phyloP scores from a whole-genome alignment of 192 early-diverging fungal genomes.

The Rhizoclosmatium globosum region DNA sequence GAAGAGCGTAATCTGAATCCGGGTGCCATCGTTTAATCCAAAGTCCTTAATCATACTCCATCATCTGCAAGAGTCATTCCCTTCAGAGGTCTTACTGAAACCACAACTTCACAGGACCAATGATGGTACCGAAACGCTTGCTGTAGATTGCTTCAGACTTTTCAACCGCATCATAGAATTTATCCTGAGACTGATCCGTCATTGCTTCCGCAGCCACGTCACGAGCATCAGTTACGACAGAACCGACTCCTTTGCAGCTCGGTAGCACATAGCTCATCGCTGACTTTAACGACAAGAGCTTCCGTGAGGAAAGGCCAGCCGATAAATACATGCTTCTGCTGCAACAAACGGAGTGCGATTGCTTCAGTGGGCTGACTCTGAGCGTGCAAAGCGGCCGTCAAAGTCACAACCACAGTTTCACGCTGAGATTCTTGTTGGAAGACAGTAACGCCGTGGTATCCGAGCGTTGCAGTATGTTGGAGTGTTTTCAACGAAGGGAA shows the following conservation, averaged over 20 bases:
- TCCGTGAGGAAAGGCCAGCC: constrained; percentile 93
- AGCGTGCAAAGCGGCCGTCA: constrained; percentile 62
- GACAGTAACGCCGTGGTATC: constrained; percentile 83
- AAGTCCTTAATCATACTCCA: constrained; percentile 79
- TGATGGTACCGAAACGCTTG: constrained; percentile 76
- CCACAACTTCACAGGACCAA: constrained; percentile 68
- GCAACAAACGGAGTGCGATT: constrained; percentile 63
- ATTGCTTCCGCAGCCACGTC: constrained; percentile 53
- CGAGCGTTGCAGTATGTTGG: constrained; percentile 72
- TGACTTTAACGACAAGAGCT: constrained; percentile 75
- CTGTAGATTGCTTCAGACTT: constrained; percentile 68
- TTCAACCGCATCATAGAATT: constrained; percentile 68
- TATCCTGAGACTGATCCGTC: constrained; percentile 48
- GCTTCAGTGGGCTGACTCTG: constrained; percentile 55
- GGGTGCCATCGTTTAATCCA: constrained; percentile 17
- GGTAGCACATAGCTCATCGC: constrained; percentile 74
- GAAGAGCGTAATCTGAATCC: constrained; percentile 61
- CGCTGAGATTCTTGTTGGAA: constrained; percentile 85
- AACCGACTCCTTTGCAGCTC: constrained; percentile 44
- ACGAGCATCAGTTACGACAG: constrained; percentile 3
- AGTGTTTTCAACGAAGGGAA: constrained; percentile 91
- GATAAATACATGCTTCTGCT: constrained; percentile 67
- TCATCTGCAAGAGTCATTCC: constrained; percentile 68
- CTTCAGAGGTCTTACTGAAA: constrained; percentile 2
- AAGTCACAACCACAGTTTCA: constrained; percentile 75